Evolutionary conservation across 1,284 basidiomycete genomes (phyloP), one percentile per base, ranked within the genome.

Genomic region (Boletus calvinii): DNA sequence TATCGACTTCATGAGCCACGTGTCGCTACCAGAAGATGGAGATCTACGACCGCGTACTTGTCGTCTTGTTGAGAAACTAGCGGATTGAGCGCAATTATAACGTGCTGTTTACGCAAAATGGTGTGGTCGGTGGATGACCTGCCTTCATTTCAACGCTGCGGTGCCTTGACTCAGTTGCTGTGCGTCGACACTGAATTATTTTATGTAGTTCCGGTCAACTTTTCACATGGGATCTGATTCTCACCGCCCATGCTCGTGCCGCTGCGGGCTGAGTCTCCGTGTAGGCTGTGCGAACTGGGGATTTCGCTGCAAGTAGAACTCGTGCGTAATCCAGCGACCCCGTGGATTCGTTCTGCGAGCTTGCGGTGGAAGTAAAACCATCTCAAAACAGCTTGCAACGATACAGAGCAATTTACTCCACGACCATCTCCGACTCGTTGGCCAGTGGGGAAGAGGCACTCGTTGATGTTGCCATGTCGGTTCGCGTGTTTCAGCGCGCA

Each of bases 161-260:
- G 38, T 40, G 39, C 37, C 56, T 48, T 50, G 40, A 43, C 29
- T 20, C 10, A 20, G 26, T 54, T 62, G 64, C 63, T 64, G 65
- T 68, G 50, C 31, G 8, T 52, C 42, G 30, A 54, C 39, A 37
- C 63, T 34, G 48, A 53, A 50, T 51, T 58, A 36, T 41, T 46
- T 48, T 36, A 34, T 37, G 44, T 54, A 46, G 61, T 50, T 58
- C 47, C 59, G 52, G 54, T 44, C 59, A 37, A 24, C n/a, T 46
- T 61, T 44, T 57, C 63, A 34, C 61, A 63, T 53, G 55, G 52
- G 32, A 26, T 46, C 38, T 36, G 64, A 59, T 61, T 54, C 58
- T 59, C 66, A 66, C 59, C 50, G 66, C 61, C 63, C 20, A 22
- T 45, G 51, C 48, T 48, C 24, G 53, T 53, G 17, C 48, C 45